phyloP scores from a whole-genome alignment of 129 eudicot genomes.

The Flaveria robusta region DNA sequence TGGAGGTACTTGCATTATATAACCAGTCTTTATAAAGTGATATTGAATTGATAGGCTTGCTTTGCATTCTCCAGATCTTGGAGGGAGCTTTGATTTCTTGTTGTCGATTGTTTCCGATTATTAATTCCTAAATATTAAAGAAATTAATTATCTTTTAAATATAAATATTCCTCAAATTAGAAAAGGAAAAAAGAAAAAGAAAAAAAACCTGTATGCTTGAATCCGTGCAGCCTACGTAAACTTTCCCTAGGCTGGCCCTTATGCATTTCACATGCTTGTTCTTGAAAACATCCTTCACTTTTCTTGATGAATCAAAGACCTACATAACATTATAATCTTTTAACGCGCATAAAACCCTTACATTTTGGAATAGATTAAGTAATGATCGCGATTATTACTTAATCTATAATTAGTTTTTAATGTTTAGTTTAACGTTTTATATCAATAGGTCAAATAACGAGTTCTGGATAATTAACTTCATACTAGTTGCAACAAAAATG shows the following conservation, averaged over 20 bases:
- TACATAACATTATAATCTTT: conserved; percentile 28
- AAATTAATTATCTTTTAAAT: not conserved
- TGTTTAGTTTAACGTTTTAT: not conserved
- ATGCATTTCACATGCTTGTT: conserved; percentile 64
- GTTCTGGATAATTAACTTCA: not conserved
- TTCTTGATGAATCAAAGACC: conserved; percentile 73
- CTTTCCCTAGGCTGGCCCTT: conserved; percentile 52
- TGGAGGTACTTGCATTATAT: conserved; percentile 57
- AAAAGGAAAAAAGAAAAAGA: not conserved
- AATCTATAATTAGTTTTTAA: not conserved
- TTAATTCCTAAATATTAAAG: conserved; percentile 46
- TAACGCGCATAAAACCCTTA: not conserved
- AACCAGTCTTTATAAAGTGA: conserved; percentile 75
- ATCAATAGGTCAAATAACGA: not conserved
- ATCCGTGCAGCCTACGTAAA: conserved; percentile 74
- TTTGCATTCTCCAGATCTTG: conserved; percentile 68
- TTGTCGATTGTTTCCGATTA: conserved; percentile 55
- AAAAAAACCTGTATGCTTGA: conserved; percentile 76
- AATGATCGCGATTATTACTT: not conserved
- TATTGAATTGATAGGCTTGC: conserved; percentile 61
- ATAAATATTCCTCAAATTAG: not conserved
- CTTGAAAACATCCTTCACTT: conserved; percentile 53
- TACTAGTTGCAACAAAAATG: not conserved
- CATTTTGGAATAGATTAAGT: not conserved
- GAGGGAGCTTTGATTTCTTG: conserved; percentile 66